Percentiles rank a stretch among this genome's conserved stretches.
Conservation (phyloP, 257 asterid genomes). For the Scutellaria galericulata region DNA sequence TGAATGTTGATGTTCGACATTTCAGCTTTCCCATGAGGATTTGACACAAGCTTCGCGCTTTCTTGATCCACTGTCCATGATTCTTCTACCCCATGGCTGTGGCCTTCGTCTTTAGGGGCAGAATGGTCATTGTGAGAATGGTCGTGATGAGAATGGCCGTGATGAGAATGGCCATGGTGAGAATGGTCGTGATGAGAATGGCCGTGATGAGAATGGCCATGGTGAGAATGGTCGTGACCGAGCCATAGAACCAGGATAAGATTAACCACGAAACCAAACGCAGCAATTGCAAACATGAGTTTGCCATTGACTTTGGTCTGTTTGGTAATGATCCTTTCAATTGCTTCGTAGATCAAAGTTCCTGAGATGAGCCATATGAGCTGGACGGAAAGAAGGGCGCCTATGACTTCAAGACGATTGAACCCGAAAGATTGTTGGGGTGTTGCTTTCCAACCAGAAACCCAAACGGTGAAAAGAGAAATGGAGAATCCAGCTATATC, state of each 20-base stretch:
- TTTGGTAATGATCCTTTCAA: slow-evolving; percentile 52
- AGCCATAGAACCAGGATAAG: slow-evolving; percentile 62
- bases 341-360: slow-evolving; percentile 65
- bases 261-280: slow-evolving; percentile 75
- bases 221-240: slow-evolving; percentile 73
- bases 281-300: slow-evolving; percentile 75
- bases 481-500: slow-evolving; percentile 71
- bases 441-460: slow-evolving; percentile 74
- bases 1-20: slow-evolving; percentile 63
- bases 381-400: slow-evolving; percentile 77
- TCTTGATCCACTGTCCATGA: slow-evolving; percentile 38
- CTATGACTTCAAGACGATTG: slow-evolving; percentile 76
- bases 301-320: slow-evolving; percentile 55
- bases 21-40: slow-evolving; percentile 34
- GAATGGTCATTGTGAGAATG: neutral
- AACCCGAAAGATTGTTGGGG: slow-evolving; percentile 72
- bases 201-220: slow-evolving; percentile 43
- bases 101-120: slow-evolving; percentile 25
- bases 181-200: slow-evolving; percentile 5
- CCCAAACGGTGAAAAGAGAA: slow-evolving; percentile 72
- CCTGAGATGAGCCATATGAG: slow-evolving; percentile 76
- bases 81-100: slow-evolving; percentile 46
- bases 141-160: neutral
- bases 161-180: slow-evolving; percentile 52
- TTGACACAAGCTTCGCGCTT: slow-evolving; percentile 41